A percentile compares a stretch with the other conserved stretches of the same genome.
Conservation (phyloP, 2,329 filamentous ascomycete genomes). For the Botrytis squamosa region DNA sequence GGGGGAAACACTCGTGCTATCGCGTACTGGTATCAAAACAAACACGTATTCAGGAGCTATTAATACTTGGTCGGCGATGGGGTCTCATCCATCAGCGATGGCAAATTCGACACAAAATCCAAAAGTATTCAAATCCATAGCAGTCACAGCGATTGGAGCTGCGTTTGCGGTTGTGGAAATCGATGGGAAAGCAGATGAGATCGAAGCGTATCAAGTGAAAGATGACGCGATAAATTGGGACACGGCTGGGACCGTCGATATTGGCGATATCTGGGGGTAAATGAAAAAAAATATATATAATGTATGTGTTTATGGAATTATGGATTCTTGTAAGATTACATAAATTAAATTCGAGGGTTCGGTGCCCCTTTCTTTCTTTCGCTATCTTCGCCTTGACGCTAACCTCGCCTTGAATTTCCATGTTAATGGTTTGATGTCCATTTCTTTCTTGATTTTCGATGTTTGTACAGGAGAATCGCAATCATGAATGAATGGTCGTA, state of each 20-base stretch:
- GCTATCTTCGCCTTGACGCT: too few species aligned
- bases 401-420: neutral
- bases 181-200: conserved; percentile 1
- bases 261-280: conserved; percentile 20
- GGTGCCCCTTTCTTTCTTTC: neutral
- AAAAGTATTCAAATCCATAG: conserved; percentile 19
- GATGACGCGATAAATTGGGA: conserved; percentile 13
- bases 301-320: neutral
- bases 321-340: neutral
- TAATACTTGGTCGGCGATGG: conserved; percentile 5
- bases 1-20: conserved; percentile 3
- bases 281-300: neutral
- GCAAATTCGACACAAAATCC: conserved; percentile 22
- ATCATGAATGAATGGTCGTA: neutral
- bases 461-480: neutral
- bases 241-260: conserved; percentile 15
- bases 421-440: neutral
- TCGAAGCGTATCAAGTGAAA: neutral
- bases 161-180: conserved; percentile 23
- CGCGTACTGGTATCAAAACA: neutral
- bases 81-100: conserved; percentile 22
- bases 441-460: neutral
- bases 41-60: conserved; percentile 10
- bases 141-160: conserved; percentile 23
- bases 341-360: neutral